phyloP scores from a whole-genome alignment of 2,329 filamentous ascomycete species.

The Trichophyton benhamiae region DNA sequence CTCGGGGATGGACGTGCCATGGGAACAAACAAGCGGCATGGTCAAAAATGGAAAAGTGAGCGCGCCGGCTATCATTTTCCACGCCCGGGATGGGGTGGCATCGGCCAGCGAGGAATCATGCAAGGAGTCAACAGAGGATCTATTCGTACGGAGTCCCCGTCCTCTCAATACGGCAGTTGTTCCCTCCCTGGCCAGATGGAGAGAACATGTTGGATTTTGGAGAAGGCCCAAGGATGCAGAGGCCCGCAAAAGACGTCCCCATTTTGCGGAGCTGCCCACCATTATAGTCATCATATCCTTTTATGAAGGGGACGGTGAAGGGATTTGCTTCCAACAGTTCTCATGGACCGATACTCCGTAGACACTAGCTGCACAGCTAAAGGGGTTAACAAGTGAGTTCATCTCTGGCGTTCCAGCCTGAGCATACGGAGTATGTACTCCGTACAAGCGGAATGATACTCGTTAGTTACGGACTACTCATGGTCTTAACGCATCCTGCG shows the following conservation, averaged over 20 bases:
- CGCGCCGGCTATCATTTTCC: neutral
- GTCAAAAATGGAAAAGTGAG: neutral
- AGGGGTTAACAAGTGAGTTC: too few relatives aligned
- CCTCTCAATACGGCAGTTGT: neutral
- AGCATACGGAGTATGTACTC: neutral
- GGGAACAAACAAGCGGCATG: neutral
- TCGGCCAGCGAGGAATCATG: neutral
- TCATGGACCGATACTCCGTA: too few relatives aligned
- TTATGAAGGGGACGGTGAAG: neutral
- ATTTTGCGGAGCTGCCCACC: too few relatives aligned
- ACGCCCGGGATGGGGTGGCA: neutral
- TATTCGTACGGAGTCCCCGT: neutral
- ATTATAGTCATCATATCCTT: neutral
- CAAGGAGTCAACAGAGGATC: neutral
- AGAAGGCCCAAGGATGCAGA: neutral
- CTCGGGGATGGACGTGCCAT: neutral
- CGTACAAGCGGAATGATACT: neutral
- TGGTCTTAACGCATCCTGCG: neutral
- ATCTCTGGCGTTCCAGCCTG: too few relatives aligned
- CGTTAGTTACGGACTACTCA: too few relatives aligned
- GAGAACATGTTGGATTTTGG: too few relatives aligned
- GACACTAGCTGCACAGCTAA: too few relatives aligned
- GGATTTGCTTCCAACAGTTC: too few relatives aligned
- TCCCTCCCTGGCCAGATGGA: neutral
- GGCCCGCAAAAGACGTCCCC: neutral